Conservation (phyloP, 768 basidiomycete genomes). For the Hirschioporus abietinus region DNA sequence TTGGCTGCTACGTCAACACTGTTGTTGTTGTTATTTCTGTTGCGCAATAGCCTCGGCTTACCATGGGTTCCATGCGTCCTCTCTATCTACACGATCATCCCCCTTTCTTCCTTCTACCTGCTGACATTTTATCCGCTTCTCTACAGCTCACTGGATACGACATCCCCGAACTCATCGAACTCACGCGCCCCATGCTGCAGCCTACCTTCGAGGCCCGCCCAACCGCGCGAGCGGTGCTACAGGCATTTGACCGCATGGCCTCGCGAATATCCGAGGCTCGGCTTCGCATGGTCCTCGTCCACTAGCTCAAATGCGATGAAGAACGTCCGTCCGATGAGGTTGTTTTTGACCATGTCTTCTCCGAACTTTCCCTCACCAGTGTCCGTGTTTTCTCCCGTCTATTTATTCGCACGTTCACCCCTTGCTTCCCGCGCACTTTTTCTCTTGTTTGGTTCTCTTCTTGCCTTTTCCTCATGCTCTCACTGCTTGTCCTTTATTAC, state of each 20-base stretch:
- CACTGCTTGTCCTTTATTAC: background rate
- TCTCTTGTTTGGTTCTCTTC: background rate
- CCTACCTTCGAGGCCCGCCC: constrained; percentile 49
- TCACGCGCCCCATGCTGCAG: constrained; percentile 58
- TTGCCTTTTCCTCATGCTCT: background rate
- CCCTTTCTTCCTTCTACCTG: background rate
- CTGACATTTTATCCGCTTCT: background rate
- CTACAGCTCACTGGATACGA: constrained; percentile 49
- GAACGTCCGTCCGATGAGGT: background rate
- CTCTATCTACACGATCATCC: background rate
- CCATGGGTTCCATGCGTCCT: background rate
- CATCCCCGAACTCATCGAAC: constrained; percentile 52
- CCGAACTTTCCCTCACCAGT: background rate
- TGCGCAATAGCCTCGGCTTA: background rate
- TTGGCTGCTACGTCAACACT: background rate
- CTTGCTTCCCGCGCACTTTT: background rate
- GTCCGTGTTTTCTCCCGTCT: background rate
- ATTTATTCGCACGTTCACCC: background rate
- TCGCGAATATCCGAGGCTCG: constrained; percentile 34
- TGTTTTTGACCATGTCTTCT: background rate
- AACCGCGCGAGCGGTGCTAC: constrained; percentile 39
- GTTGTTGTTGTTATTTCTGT: background rate
- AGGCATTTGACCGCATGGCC: constrained; percentile 46
- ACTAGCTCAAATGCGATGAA: background rate
- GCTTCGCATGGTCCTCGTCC: constrained; percentile 14